A percentile compares a stretch with the other conserved stretches of the same genome.
Evolutionary conservation across 148 eudicot genomes (phyloP).

Genomic region (Silene uniflora): DNA sequence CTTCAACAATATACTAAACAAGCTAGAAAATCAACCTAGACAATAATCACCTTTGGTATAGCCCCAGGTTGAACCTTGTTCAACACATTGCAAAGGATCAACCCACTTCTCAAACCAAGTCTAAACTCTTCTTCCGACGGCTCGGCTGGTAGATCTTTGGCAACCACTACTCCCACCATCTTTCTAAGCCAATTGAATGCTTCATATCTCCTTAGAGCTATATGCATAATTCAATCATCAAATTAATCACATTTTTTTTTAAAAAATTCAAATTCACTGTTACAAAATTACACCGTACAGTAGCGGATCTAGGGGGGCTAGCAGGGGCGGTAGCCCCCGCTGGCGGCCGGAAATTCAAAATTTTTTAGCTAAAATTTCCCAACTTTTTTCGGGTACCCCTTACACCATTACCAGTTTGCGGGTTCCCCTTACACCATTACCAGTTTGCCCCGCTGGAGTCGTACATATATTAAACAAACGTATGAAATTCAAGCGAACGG

Average conservation of each 20-base stretch:
- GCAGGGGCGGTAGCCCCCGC: too few species aligned
- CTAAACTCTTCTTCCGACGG: constrained; percentile 90
- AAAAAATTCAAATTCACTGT: neutral
- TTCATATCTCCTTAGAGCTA: constrained; percentile 72
- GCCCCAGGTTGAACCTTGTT: constrained; percentile 94
- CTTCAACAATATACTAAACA: neutral
- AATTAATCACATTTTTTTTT: constrained; percentile 3
- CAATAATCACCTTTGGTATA: constrained; percentile 44
- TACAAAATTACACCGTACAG: too few species aligned
- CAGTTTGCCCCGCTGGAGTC: too few species aligned
- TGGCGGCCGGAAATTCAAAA: too few species aligned
- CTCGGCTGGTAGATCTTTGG: constrained; percentile 85
- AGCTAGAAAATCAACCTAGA: constrained; percentile 28
- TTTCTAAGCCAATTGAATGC: constrained; percentile 89
- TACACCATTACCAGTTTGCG: too few species aligned
- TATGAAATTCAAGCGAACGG: too few species aligned
- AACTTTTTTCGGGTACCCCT: too few species aligned
- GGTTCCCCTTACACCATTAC: too few species aligned
- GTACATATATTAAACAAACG: too few species aligned
- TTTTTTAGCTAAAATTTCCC: too few species aligned
- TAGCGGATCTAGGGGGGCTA: too few species aligned
- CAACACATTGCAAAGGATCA: constrained; percentile 78
- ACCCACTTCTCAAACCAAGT: constrained; percentile 81
- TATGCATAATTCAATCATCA: constrained; percentile 13
- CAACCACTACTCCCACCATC: constrained; percentile 81